phyloP scores from a whole-genome alignment of 805 yeast genomes.

The Candida rishiriensis region DNA sequence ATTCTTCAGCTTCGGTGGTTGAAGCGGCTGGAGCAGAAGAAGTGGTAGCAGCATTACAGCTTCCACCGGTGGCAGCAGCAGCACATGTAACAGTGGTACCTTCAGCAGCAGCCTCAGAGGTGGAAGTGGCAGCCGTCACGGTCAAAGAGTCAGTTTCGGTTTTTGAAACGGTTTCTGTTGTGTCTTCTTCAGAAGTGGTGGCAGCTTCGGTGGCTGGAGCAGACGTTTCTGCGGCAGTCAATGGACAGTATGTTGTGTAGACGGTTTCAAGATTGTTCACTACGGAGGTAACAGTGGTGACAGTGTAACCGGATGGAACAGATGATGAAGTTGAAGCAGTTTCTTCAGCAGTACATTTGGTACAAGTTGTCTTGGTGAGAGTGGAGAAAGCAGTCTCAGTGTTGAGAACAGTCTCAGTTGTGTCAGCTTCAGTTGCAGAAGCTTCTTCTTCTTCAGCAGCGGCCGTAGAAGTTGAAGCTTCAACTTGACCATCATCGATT shows the following conservation, averaged over 20 bases:
- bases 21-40: constrained; percentile 10
- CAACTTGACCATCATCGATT: background rate
- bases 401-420: background rate
- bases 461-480: background rate
- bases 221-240: constrained; percentile 6
- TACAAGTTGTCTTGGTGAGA: constrained; percentile 1
- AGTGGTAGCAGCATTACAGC: constrained; percentile 12
- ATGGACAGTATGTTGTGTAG: constrained; percentile 12
- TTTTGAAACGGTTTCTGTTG: background rate
- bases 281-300: constrained; percentile 7
- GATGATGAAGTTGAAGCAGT: constrained; percentile 7
- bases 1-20: constrained; percentile 8
- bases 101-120: constrained; percentile 21
- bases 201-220: constrained; percentile 11
- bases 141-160: constrained; percentile 1
- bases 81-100: constrained; percentile 4
- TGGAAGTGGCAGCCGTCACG: constrained; percentile 12
- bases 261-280: constrained; percentile 3
- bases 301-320: constrained; percentile 7
- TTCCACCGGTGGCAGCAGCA: constrained; percentile 10
- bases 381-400: constrained; percentile 1
- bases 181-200: constrained; percentile 8
- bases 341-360: background rate
- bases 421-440: background rate
- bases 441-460: background rate